Evolutionary conservation across 768 basidiomycete species (phyloP).

Genomic region (Cystobasidium onofrii): DNA sequence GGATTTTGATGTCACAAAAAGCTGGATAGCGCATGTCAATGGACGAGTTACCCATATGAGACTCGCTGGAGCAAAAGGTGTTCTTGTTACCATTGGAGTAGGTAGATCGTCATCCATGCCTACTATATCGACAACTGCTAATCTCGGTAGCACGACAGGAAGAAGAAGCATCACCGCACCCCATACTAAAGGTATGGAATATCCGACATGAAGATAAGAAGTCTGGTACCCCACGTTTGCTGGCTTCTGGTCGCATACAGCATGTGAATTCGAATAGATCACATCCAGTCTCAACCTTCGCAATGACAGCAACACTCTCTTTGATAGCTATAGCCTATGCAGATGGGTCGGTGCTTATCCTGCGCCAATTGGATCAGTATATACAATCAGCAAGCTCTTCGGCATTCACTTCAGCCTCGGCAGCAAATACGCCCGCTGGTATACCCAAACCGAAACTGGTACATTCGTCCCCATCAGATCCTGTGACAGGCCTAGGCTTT

Average conservation of each 20-base stretch:
- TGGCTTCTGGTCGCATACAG: constrained; percentile 65
- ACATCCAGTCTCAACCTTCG: constrained; percentile 63
- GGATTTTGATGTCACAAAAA: constrained; percentile 61
- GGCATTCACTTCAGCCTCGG: constrained; percentile 17
- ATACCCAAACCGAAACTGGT: constrained; percentile 79
- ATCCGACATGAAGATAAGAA: constrained; percentile 55
- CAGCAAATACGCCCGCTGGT: constrained; percentile 53
- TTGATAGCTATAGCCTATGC: constrained; percentile 89
- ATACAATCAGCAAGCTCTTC: constrained; percentile 55
- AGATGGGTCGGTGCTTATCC: constrained; percentile 85
- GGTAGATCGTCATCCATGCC: constrained; percentile 39
- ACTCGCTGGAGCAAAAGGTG: constrained; percentile 61
- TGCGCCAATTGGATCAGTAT: constrained; percentile 84
- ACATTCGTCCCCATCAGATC: constrained; percentile 72
- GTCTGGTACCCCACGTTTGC: constrained; percentile 58
- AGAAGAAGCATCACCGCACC: constrained; percentile 53
- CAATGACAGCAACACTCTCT: constrained; percentile 65
- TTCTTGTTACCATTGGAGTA: constrained; percentile 83
- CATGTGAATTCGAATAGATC: constrained; percentile 65
- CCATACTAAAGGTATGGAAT: constrained; percentile 72
- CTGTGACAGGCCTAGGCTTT: constrained; percentile 87
- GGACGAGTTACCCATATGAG: constrained; percentile 77
- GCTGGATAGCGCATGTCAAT: constrained; percentile 68
- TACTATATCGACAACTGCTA: constrained; percentile 13
- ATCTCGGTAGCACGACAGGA: constrained; percentile 52